phyloP scores from a whole-genome alignment of 768 basidiomycete species.

The Boletus reticuloceps region DNA sequence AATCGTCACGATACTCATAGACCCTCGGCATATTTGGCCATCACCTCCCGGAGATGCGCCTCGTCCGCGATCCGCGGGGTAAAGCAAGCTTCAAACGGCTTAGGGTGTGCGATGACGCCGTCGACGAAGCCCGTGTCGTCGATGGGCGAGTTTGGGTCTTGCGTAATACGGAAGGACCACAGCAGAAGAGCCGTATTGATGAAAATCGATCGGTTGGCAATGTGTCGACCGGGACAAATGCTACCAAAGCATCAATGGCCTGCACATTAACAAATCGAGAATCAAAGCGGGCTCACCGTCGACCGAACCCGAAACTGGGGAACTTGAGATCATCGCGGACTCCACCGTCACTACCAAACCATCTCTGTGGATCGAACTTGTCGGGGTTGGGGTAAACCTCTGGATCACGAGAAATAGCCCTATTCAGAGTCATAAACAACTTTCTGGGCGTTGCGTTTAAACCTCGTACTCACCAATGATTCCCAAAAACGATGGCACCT shows the following conservation, averaged over 20 bases:
- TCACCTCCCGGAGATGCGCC: conserved; percentile 23
- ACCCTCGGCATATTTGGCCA: conserved; percentile 24
- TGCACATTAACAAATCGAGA: background rate
- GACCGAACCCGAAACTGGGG: conserved; percentile 57
- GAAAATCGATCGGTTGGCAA: conserved; percentile 60
- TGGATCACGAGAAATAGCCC: conserved; percentile 59
- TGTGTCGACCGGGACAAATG: conserved; percentile 66
- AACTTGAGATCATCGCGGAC: conserved; percentile 52
- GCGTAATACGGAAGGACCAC: conserved; percentile 61
- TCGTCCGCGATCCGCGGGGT: conserved; percentile 41
- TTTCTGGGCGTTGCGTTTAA: background rate
- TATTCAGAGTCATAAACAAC: conserved; percentile 11
- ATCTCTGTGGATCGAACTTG: conserved; percentile 55
- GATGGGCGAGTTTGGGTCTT: conserved; percentile 53
- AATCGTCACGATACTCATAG: conserved; percentile 1
- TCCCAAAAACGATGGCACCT: conserved; percentile 37
- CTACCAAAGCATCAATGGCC: conserved; percentile 26
- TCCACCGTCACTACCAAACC: conserved; percentile 40
- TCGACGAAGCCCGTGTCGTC: conserved; percentile 62
- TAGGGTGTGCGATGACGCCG: conserved; percentile 61
- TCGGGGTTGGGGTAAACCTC: conserved; percentile 59
- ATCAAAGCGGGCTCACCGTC: conserved; percentile 26
- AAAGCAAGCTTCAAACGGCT: conserved; percentile 58
- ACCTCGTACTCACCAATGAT: conserved; percentile 29
- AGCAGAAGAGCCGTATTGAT: conserved; percentile 61